These are phyloP conservation scores for Eustoma russellianum DNA, from an alignment of 257 asterid genomes.

Conservation along the genomic window DNA sequence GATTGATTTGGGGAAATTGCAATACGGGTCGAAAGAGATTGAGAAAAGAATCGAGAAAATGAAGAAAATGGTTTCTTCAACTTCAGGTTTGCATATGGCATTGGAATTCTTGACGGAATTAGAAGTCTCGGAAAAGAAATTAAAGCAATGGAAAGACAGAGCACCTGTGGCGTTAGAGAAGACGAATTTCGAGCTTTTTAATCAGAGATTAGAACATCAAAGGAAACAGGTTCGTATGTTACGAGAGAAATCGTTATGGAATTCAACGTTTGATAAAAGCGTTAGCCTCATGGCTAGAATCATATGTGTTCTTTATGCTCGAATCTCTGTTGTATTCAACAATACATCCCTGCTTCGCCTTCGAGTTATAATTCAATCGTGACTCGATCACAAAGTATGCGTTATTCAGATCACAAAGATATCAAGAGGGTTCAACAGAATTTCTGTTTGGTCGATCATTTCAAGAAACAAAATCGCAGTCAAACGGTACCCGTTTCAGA, in stretches of 20 bases:
- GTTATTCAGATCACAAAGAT: conserved; percentile 13
- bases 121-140: conserved; percentile 43
- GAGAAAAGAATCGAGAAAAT: conserved; percentile 41
- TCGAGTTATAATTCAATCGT: neutral
- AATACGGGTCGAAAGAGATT: conserved; percentile 37
- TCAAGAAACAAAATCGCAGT: conserved; percentile 23
- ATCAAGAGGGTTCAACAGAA: conserved; percentile 7
- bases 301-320: conserved; percentile 32
- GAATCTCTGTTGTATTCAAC: conserved; percentile 49
- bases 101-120: conserved; percentile 43
- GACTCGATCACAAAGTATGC: neutral
- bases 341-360: conserved; percentile 19
- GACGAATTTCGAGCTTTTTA: conserved; percentile 25
- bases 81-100: conserved; percentile 40
- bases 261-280: conserved; percentile 44
- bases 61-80: conserved; percentile 43
- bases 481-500: conserved; percentile 43
- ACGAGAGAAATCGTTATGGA: conserved; percentile 56
- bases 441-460: conserved; percentile 9
- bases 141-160: conserved; percentile 29
- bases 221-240: conserved; percentile 43
- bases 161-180: conserved; percentile 16
- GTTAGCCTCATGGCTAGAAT: conserved; percentile 51
- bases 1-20: conserved; percentile 24
- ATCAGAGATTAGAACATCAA: conserved; percentile 43